These are phyloP conservation scores for Cryptococcus sp. DNA, from an alignment of 1,284 basidiomycete genomes.

Conservation along the genomic window DNA sequence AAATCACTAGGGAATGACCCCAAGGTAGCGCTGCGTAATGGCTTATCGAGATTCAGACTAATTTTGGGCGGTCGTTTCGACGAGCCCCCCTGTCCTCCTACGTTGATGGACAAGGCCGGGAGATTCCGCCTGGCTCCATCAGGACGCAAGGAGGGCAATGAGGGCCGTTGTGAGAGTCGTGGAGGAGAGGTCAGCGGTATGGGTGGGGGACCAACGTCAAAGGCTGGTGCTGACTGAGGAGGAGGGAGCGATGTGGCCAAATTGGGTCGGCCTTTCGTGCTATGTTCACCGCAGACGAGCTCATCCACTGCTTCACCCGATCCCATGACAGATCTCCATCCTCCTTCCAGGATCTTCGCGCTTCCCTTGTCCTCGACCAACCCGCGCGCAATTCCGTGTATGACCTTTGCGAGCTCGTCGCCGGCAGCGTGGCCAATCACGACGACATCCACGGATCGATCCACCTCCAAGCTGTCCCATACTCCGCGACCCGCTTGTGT, in stretches of 20 bases:
- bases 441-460: constrained; percentile 31
- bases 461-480: constrained; percentile 60
- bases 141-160: constrained; percentile 31
- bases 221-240: constrained; percentile 17
- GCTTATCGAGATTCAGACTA: constrained; percentile 38
- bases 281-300: constrained; percentile 16
- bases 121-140: constrained; percentile 22
- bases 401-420: constrained; percentile 24
- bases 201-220: constrained; percentile 22
- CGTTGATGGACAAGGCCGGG: constrained; percentile 30
- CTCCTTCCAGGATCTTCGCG: constrained; percentile 34
- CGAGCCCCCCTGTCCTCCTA: constrained; percentile 8
- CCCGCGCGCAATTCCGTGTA: constrained; percentile 25
- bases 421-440: constrained; percentile 34
- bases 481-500: constrained; percentile 66
- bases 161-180: constrained; percentile 28
- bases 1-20: constrained; percentile 20
- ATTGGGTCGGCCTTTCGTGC: neutral
- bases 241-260: constrained; percentile 15
- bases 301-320: constrained; percentile 7
- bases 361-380: constrained; percentile 20
- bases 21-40: constrained; percentile 26
- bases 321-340: constrained; percentile 33
- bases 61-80: constrained; percentile 41
- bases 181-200: constrained; percentile 11